Evolutionary conservation across 2,329 filamentous ascomycete species (phyloP).

Genomic region (Stenocarpella maydis): DNA sequence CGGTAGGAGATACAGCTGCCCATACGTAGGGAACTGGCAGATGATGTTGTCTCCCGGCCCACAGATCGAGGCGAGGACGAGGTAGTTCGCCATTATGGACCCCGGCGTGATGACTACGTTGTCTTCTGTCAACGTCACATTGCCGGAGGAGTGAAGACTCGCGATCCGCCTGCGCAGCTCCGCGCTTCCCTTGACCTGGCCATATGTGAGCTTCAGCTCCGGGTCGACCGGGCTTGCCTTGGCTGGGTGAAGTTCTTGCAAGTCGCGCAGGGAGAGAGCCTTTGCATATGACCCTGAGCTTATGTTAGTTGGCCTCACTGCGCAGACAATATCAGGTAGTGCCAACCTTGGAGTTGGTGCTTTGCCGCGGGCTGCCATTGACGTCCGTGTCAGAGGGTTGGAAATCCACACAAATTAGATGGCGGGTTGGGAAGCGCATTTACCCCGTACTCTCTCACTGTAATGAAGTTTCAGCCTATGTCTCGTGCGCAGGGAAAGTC

Average conservation of each 20-base stretch:
- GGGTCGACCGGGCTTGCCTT: slow-evolving; percentile 8
- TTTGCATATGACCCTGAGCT: background rate
- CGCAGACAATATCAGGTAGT: too few species aligned
- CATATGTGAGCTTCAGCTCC: slow-evolving; percentile 23
- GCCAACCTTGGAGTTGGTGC: slow-evolving; percentile 3
- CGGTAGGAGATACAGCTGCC: slow-evolving; percentile 21
- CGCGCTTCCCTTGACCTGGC: background rate
- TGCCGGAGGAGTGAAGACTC: background rate
- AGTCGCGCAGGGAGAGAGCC: slow-evolving; percentile 4
- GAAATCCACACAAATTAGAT: background rate
- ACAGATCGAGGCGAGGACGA: slow-evolving; percentile 17
- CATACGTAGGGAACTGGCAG: slow-evolving; percentile 23
- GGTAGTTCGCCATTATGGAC: slow-evolving; percentile 23
- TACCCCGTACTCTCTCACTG: slow-evolving; percentile 15
- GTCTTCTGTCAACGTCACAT: slow-evolving; percentile 9
- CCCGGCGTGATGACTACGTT: slow-evolving; percentile 18
- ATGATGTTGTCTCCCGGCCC: slow-evolving; percentile 15
- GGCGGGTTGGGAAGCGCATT: background rate
- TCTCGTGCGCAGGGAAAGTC: background rate
- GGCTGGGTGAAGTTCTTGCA: slow-evolving; percentile 8
- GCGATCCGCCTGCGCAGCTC: slow-evolving; percentile 10
- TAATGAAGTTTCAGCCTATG: background rate
- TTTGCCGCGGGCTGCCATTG: background rate
- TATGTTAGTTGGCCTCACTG: background rate
- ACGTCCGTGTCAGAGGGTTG: background rate